These are phyloP conservation scores for Ophiocordyceps camponoti-floridani DNA, from an alignment of 2,329 filamentous ascomycete genomes.

Conservation along the genomic window DNA sequence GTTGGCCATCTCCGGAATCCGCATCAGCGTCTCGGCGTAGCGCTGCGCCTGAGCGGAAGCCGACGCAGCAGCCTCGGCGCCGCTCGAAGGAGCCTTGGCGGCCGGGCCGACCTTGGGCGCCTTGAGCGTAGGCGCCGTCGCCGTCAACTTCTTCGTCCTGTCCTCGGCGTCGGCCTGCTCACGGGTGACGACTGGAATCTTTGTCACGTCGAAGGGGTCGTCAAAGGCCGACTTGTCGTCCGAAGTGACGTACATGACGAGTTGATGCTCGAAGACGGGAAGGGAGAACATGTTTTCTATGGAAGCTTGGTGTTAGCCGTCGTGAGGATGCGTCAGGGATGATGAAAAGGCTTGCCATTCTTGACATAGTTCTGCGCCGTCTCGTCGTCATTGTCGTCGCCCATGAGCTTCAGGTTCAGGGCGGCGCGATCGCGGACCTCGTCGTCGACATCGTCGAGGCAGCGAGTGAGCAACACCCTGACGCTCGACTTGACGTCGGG, in stretches of 20 bases:
- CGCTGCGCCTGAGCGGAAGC: conserved; percentile 71
- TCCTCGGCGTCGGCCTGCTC: conserved; percentile 95
- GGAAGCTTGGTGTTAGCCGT: neutral
- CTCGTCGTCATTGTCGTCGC: conserved; percentile 67
- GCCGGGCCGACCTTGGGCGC: conserved; percentile 62
- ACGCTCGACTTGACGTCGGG: conserved; percentile 94
- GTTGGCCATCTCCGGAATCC: conserved; percentile 77
- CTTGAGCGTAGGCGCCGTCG: conserved; percentile 82
- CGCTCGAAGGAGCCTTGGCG: conserved; percentile 47
- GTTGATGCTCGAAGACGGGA: conserved; percentile 86
- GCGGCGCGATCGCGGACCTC: conserved; percentile 93
- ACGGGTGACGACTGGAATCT: conserved; percentile 81
- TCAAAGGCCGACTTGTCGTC: conserved; percentile 76
- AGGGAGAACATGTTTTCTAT: conserved; percentile 92
- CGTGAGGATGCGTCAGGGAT: neutral
- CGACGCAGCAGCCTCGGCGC: conserved; percentile 58
- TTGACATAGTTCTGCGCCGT: conserved; percentile 78
- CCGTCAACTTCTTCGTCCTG: conserved; percentile 90
- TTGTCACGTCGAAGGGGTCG: conserved; percentile 73
- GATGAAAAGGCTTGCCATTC: conserved; percentile 43
- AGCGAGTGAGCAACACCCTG: conserved; percentile 76
- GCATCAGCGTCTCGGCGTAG: conserved; percentile 72
- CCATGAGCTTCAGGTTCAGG: conserved; percentile 81
- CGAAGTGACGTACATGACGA: conserved; percentile 93
- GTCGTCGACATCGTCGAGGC: conserved; percentile 91